Conservation (phyloP, 306 rosid genomes). For the Cicer judaicum region DNA sequence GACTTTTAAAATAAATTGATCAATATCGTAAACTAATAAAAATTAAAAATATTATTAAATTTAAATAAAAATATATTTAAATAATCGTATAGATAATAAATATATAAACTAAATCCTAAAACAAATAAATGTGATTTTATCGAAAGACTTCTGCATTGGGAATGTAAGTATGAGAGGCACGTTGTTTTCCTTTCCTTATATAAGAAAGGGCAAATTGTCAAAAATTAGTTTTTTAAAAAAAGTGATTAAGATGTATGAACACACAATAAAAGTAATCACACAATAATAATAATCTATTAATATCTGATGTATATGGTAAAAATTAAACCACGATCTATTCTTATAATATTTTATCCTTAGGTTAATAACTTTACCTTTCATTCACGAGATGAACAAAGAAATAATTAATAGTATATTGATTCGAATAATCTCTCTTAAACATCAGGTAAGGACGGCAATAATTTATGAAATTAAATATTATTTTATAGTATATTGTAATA, state of each 20-base stretch:
- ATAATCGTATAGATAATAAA: too few relatives aligned
- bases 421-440: not conserved
- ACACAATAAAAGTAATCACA: not conserved
- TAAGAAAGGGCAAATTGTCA: not conserved
- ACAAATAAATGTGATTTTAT: too few relatives aligned
- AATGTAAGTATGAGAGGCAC: too few relatives aligned
- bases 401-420: not conserved
- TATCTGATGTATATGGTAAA: not conserved
- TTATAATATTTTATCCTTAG: not conserved
- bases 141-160: too few relatives aligned
- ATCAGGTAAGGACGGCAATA: conserved; percentile 12
- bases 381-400: conserved; percentile 5
- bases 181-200: not conserved
- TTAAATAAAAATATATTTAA: too few relatives aligned
- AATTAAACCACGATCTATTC: not conserved
- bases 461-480: not conserved
- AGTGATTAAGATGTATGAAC: not conserved
- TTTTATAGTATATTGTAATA: too few relatives aligned
- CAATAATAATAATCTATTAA: not conserved
- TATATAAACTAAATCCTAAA: too few relatives aligned
- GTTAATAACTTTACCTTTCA: not conserved
- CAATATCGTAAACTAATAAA: too few relatives aligned
- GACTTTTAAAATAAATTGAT: too few relatives aligned
- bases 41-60: too few relatives aligned
- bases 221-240: not conserved